Conservation (phyloP, 1,284 basidiomycete genomes). For the Trichosporon sp. region DNA sequence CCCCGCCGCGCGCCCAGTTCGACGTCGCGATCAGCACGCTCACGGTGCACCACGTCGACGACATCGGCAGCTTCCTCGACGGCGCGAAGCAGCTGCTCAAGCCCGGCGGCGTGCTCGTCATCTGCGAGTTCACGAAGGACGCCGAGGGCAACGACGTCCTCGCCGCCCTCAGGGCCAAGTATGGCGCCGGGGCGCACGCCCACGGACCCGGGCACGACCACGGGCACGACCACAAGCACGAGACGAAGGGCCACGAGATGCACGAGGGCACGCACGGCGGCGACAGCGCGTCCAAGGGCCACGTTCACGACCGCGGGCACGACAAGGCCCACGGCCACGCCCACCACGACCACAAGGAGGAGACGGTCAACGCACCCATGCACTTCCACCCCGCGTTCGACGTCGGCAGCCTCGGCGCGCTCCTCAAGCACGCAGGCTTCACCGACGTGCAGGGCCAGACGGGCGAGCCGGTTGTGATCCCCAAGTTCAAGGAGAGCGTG, state of each 20-base stretch:
- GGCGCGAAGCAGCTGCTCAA: slow-evolving; percentile 14
- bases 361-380: slow-evolving; percentile 27
- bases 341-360: slow-evolving; percentile 9
- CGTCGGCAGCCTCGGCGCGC: slow-evolving; percentile 6
- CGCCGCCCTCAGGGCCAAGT: background rate
- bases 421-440: slow-evolving; percentile 30
- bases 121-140: slow-evolving; percentile 19
- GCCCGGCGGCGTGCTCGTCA: slow-evolving; percentile 16
- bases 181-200: background rate
- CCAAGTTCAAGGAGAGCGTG: slow-evolving; percentile 4
- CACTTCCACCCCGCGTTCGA: slow-evolving; percentile 27
- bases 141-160: slow-evolving; percentile 17
- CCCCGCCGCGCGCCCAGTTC: slow-evolving; percentile 23
- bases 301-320: slow-evolving; percentile 21
- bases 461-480: background rate
- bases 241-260: background rate
- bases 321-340: slow-evolving; percentile 14
- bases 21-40: slow-evolving; percentile 35
- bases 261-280: background rate
- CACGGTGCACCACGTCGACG: slow-evolving; percentile 38
- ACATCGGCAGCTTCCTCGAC: slow-evolving; percentile 9
- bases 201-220: background rate
- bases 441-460: background rate
- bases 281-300: slow-evolving; percentile 3
- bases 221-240: background rate